Percentiles rank a stretch among this genome's conserved stretches.
phyloP scores from a whole-genome alignment of 768 basidiomycete genomes.

The Chlorophyllum brunneum region DNA sequence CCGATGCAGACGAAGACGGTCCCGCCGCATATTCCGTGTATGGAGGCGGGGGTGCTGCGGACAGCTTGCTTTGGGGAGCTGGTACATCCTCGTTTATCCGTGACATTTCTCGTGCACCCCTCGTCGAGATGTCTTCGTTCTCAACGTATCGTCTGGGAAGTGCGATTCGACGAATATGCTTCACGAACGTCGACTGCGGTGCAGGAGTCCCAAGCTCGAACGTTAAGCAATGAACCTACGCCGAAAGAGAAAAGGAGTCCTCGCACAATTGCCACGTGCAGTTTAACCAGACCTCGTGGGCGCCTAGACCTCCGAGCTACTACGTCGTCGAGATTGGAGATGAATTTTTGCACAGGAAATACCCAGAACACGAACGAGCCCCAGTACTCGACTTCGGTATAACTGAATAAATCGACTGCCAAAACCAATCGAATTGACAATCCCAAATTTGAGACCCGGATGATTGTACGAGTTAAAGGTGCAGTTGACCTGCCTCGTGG shows the following conservation, averaged over 20 bases:
- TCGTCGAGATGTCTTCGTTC: too few species aligned
- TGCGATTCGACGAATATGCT: not conserved
- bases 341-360: too few species aligned
- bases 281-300: too few species aligned
- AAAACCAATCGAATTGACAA: too few species aligned
- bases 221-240: not conserved
- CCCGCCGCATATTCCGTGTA: constrained; percentile 15
- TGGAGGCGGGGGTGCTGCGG: constrained; percentile 14
- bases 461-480: too few species aligned
- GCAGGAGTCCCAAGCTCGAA: not conserved
- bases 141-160: not conserved
- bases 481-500: too few species aligned
- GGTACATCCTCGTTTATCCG: not conserved
- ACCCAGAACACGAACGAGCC: too few species aligned
- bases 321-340: too few species aligned
- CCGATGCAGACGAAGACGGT: not conserved
- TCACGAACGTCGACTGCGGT: not conserved
- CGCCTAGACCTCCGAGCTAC: too few species aligned
- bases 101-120: not conserved
- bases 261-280: not conserved
- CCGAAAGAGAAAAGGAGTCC: not conserved
- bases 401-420: too few species aligned
- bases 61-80: not conserved
- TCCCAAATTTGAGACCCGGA: too few species aligned
- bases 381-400: too few species aligned